These are phyloP conservation scores for Suhomyces maxii DNA, from an alignment of 1,139 yeast genomes.

Conservation along the genomic window DNA sequence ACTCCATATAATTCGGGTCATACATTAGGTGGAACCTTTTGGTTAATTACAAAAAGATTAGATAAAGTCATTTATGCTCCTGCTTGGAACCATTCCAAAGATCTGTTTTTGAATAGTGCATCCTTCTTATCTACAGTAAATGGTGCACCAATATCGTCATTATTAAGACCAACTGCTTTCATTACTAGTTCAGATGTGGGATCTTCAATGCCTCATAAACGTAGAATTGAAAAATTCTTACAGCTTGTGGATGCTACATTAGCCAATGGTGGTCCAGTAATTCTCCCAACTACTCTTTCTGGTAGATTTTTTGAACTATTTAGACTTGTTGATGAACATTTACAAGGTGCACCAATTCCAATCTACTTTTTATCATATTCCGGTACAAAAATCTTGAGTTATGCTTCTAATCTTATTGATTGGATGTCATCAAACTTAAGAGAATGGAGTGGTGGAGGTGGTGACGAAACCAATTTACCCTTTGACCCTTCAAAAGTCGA, in stretches of 20 bases:
- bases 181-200: conserved; percentile 78
- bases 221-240: conserved; percentile 63
- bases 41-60: conserved; percentile 73
- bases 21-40: conserved; percentile 86
- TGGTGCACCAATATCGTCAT: conserved; percentile 58
- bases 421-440: conserved; percentile 89
- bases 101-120: conserved; percentile 81
- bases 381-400: conserved; percentile 75
- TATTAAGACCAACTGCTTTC: conserved; percentile 80
- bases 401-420: conserved; percentile 87
- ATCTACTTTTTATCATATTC: conserved; percentile 74
- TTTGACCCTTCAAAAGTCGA: conserved; percentile 67
- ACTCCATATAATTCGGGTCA: conserved; percentile 94
- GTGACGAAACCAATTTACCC: conserved; percentile 53
- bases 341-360: conserved; percentile 62
- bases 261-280: conserved; percentile 69
- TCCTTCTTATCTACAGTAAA: conserved; percentile 51
- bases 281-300: conserved; percentile 83
- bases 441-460: conserved; percentile 63
- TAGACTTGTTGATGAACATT: conserved; percentile 63
- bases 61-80: conserved; percentile 88
- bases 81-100: conserved; percentile 93
- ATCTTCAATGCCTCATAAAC: conserved; percentile 62
- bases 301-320: conserved; percentile 81
- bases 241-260: conserved; percentile 66